Base-by-base conservation (phyloP, 2,329 filamentous ascomycete species). In the Aspergillus japonicus region DNA sequence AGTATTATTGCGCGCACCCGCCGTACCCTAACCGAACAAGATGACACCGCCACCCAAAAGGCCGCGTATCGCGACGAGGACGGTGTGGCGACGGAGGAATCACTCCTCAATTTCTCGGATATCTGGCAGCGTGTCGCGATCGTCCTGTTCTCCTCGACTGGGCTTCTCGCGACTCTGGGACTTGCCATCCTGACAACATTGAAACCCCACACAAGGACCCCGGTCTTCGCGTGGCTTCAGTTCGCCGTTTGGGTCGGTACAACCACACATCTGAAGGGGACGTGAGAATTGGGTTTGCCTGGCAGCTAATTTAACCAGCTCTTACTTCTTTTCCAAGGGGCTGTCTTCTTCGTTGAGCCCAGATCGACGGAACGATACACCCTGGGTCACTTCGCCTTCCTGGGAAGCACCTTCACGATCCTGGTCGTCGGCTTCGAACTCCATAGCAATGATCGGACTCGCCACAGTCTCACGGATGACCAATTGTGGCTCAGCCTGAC, bases 71-170 rank as follows among this genome's bases (percentile, higher is more conserved):
- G 87, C 65, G 90, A 93, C 69, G 77, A 82, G 62, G 90, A 93
- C 74, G 90, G 90, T 52, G 80, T 83, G 63, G 88, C 87, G 33
- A 89, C 86, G 0, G 81, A 85, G 42, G 86, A 89, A 69, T 86
- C 87, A 1, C 71, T 86, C 54, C 80, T 81, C 23, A 80, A 80
- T 42, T 92, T 88, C 69, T 89, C 88, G 26, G 83, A 85, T 63
- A 84, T 78, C 59, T 68, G 81, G 59, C 82, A 87, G 56, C 89
- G 88, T 69, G 62, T 77, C 4, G 70, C 80, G 21, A 78, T 90
- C 49, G 69, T 85, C 4, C 35, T 85, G 4, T 80, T 85, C n/a
- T 83, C 86, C 0, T 57, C 80, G 12, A 61, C 79, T 44, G 88
- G 87, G 2, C 73, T 85, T 14, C 79, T 77, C 6, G 72, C 83